Conservation (phyloP, 768 basidiomycete genomes). For the Mycena rebaudengoi region DNA sequence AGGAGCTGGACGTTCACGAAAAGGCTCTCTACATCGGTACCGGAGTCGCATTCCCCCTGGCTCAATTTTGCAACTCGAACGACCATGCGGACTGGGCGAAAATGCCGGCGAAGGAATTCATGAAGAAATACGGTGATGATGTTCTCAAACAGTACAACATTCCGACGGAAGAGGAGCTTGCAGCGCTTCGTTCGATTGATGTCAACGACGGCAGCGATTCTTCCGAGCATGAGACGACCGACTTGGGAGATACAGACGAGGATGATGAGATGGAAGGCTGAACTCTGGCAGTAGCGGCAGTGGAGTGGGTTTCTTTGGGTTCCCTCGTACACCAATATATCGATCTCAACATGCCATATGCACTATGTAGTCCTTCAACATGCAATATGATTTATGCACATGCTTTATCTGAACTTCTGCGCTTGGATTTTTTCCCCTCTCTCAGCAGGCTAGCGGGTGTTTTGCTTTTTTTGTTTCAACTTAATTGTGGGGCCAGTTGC, state of each 20-base stretch:
- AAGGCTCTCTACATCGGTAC: background rate
- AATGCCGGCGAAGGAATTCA: background rate
- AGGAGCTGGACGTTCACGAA: background rate
- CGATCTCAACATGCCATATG: no score
- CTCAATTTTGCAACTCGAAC: background rate
- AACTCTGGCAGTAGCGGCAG: no score
- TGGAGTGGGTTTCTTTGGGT: no score
- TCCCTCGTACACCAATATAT: no score
- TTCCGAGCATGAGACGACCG: background rate
- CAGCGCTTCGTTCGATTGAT: background rate
- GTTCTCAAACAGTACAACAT: background rate
- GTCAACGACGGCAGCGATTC: background rate
- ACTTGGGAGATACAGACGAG: conserved; percentile 1
- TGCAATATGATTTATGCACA: no score
- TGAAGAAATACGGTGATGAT: conserved; percentile 5
- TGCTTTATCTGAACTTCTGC: no score
- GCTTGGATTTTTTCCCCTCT: no score
- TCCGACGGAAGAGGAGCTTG: conserved; percentile 4
- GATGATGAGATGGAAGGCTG: background rate
- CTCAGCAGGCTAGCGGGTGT: no score
- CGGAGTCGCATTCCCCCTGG: conserved; percentile 3
- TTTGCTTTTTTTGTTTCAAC: no score
- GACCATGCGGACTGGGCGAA: background rate
- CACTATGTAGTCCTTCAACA: no score
- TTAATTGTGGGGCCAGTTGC: no score